phyloP scores from a whole-genome alignment of 2,329 filamentous ascomycete genomes.

The Amylocarpus encephaloides region DNA sequence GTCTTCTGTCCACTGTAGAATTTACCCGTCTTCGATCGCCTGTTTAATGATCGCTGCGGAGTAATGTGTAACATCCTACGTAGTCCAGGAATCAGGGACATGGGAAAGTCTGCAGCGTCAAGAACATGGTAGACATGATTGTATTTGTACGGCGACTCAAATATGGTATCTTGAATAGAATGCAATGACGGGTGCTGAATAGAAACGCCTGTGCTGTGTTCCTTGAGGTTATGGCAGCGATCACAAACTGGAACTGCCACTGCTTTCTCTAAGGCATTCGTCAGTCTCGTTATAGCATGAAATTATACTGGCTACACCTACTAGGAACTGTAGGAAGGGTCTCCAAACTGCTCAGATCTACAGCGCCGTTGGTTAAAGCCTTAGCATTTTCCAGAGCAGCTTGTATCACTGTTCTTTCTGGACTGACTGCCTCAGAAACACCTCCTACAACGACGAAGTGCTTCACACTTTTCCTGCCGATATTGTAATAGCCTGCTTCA shows the following conservation, averaged over 20 bases:
- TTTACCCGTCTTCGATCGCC: slow-evolving; percentile 61
- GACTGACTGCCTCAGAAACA: background rate
- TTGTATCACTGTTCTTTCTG: slow-evolving; percentile 44
- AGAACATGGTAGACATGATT: slow-evolving; percentile 96
- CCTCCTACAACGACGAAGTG: slow-evolving; percentile 35
- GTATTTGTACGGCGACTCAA: slow-evolving; percentile 79
- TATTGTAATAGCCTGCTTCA: slow-evolving; percentile 51
- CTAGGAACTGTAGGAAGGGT: background rate
- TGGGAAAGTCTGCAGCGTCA: slow-evolving; percentile 93
- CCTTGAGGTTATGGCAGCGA: slow-evolving; percentile 74
- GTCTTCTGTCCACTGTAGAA: slow-evolving; percentile 63
- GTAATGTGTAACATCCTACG: slow-evolving; percentile 64
- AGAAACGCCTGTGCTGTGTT: slow-evolving; percentile 65
- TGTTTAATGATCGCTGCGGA: slow-evolving; percentile 71
- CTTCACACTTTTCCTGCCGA: slow-evolving; percentile 45
- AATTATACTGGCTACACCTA: slow-evolving; percentile 4
- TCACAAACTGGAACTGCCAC: slow-evolving; percentile 61
- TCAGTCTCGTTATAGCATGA: slow-evolving; percentile 7
- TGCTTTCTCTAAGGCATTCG: slow-evolving; percentile 7
- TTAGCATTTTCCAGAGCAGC: slow-evolving; percentile 23
- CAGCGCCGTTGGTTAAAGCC: slow-evolving; percentile 1
- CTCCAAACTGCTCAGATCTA: background rate
- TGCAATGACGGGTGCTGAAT: slow-evolving; percentile 78
- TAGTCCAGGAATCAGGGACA: slow-evolving; percentile 80
- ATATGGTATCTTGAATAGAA: slow-evolving; percentile 75